Conservation (phyloP, 768 basidiomycete species). For the Auricularia sp. region DNA sequence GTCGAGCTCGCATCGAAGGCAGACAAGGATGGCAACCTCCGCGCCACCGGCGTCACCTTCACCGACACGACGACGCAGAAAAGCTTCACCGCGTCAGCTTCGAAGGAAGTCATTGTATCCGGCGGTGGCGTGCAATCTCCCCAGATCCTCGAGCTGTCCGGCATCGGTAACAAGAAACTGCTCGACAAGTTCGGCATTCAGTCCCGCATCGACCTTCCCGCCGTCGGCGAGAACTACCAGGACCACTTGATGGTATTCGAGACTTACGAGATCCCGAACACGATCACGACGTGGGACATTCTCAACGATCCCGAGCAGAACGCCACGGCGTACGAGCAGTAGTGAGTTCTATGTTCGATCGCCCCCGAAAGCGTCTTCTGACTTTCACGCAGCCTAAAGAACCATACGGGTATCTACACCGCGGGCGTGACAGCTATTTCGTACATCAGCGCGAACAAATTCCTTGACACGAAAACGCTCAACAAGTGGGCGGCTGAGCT, state of each 20-base stretch:
- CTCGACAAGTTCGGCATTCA: slow-evolving; percentile 39
- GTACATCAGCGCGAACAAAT: background rate
- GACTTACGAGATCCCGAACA: background rate
- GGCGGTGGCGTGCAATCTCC: slow-evolving; percentile 36
- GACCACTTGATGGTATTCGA: background rate
- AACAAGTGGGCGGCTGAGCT: background rate
- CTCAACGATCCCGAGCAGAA: slow-evolving; percentile 1
- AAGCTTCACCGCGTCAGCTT: slow-evolving; percentile 27
- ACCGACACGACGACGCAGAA: slow-evolving; percentile 7
- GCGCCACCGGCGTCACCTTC: slow-evolving; percentile 15
- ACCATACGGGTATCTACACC: background rate
- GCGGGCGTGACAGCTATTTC: background rate
- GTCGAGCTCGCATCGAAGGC: slow-evolving; percentile 2
- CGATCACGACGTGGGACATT: slow-evolving; percentile 9
- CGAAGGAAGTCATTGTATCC: slow-evolving; percentile 41
- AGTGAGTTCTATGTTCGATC: background rate
- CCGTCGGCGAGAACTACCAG: slow-evolving; percentile 58
- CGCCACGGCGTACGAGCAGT: background rate
- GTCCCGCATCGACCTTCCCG: slow-evolving; percentile 52
- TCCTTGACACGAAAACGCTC: background rate
- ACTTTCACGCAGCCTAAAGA: background rate
- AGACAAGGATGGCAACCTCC: slow-evolving; percentile 2
- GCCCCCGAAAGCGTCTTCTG: too few relatives aligned
- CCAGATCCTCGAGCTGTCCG: slow-evolving; percentile 51
- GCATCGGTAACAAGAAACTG: slow-evolving; percentile 48